phyloP scores from a whole-genome alignment of 192 early-diverging fungal species.

The Coemansia sp. region DNA sequence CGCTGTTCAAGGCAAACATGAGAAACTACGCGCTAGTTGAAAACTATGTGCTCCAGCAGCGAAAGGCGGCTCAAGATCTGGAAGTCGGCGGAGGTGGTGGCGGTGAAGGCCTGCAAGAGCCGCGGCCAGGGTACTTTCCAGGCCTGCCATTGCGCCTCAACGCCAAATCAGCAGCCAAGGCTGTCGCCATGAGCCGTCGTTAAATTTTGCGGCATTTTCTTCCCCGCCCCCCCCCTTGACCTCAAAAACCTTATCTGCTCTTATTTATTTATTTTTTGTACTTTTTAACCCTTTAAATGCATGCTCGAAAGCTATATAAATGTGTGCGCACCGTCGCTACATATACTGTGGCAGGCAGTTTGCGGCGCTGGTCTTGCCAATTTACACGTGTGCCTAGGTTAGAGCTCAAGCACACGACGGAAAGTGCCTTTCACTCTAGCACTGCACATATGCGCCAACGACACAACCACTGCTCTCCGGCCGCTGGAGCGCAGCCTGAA shows the following conservation, averaged over 20 bases:
- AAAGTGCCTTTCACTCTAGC: not conserved
- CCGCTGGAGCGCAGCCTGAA: not conserved
- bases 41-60: constrained; percentile 25
- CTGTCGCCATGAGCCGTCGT: not conserved
- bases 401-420: not conserved
- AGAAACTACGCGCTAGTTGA: constrained; percentile 46
- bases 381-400: not conserved
- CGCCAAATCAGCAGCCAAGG: constrained; percentile 13
- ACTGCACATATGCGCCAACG: not conserved
- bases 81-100: constrained; percentile 18
- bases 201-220: not conserved
- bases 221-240: not conserved
- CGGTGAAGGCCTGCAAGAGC: constrained; percentile 7
- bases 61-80: constrained; percentile 4
- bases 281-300: constrained; percentile 10
- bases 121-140: constrained; percentile 21
- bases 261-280: not conserved
- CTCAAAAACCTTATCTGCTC: not conserved
- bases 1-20: constrained; percentile 53
- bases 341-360: not conserved
- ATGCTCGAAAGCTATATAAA: not conserved
- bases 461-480: not conserved
- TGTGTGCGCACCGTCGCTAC: not conserved
- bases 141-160: constrained; percentile 11
- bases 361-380: not conserved